These are phyloP conservation scores for Gossypium australe DNA, from an alignment of 345 rosid species.

Conservation along the genomic window DNA sequence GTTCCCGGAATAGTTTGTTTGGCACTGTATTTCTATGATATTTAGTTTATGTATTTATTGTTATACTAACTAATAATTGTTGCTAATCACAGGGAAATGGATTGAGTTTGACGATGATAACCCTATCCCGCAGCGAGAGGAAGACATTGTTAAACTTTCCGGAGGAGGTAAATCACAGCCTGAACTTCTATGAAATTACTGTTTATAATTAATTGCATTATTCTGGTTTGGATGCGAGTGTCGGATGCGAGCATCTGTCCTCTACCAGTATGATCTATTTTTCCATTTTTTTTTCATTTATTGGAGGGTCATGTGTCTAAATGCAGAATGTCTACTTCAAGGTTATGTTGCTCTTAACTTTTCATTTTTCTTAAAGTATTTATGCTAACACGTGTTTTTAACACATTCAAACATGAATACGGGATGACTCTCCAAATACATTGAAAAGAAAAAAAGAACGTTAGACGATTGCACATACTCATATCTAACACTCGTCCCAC, in stretches of 20 bases:
- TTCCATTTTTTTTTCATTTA: background rate
- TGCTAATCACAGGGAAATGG: conserved; percentile 68
- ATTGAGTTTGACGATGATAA: conserved; percentile 76
- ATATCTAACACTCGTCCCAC: background rate
- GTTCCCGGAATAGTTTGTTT: conserved; percentile 16
- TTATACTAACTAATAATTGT: background rate
- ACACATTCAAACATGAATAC: background rate
- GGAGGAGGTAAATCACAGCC: conserved; percentile 72
- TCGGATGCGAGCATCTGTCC: no score
- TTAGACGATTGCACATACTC: background rate
- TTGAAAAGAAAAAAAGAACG: no score
- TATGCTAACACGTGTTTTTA: background rate
- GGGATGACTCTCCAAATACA: no score
- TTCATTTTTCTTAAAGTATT: background rate
- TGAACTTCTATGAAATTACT: background rate
- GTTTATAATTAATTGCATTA: background rate
- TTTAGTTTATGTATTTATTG: background rate
- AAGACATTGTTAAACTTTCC: conserved; percentile 82
- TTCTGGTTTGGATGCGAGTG: background rate
- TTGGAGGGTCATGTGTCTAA: background rate
- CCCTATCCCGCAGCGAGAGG: conserved; percentile 80
- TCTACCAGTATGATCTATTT: background rate
- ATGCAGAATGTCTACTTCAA: background rate
- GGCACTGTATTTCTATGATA: no score
- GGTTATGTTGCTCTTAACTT: background rate